Base-by-base conservation (phyloP, 2,329 filamentous ascomycete species). In the Sarocladiaceae sp. region DNA sequence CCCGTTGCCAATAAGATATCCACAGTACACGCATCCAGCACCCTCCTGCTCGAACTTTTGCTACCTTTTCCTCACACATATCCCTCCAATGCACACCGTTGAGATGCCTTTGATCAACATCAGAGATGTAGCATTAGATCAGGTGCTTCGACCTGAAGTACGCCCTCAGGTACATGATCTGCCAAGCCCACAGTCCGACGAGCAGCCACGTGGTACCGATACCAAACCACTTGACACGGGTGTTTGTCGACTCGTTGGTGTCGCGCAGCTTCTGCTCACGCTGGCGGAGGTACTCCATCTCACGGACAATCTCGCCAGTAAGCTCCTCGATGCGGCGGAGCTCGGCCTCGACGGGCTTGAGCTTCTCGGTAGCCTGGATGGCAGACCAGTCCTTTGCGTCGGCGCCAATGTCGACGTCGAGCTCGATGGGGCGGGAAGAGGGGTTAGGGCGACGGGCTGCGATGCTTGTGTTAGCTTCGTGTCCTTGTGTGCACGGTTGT, bases 191-290 rank as follows among this genome's bases (percentile, higher is more conserved):
- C 56, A 98, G 73, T 26, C 80, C 87, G 53, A 96, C 74, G 55
- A 98, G 72, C 74, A 96, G 83, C 50, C 88, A 85, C 70, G 95
- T 97, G 21, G 91, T 97, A 53, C 83, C 81, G 63, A 96, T 82
- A 40, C 91, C 91, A 68, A 98, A 98, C 89, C 88, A 97, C 75
- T 97, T 98, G 59, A 98, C 93, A 48, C 93, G 81, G 69, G 86
- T 93, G 70, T 98, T 98, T 53, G 93, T 98, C 75, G 91, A 97
- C 83, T 98, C 93, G 68, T 98, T 98, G 55, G 93, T 98, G 70
- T 98, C 91, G 64, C 93, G 78, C 57, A 98, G 78, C 74, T 88
- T 95, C 78, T 95, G 89, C 75, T 98, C 93, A 57, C 93, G 80
- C 31, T 67, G 58, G 53, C 93, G 80, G 57, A 98, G 79, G 70